Conservation (phyloP, 2,329 filamentous ascomycete genomes). For the Cladophialophora chaetospira region DNA sequence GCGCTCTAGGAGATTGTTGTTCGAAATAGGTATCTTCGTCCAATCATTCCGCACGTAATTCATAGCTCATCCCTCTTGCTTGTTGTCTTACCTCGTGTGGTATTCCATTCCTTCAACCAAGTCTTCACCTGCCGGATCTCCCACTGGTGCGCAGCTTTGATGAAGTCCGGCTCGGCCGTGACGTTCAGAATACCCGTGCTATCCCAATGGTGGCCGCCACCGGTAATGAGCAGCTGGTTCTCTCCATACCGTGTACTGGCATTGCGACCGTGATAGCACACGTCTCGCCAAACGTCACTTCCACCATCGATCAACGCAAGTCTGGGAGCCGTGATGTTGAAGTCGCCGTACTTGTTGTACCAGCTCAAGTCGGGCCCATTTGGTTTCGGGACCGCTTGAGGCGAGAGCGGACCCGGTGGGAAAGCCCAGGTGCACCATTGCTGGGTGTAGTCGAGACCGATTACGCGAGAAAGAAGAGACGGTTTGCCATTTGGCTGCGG, state of each 20-base stretch:
- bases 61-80: constrained; percentile 25
- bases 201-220: constrained; percentile 57
- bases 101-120: constrained; percentile 37
- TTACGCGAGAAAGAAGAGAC: constrained; percentile 50
- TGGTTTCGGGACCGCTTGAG: constrained; percentile 37
- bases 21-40: not conserved
- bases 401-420: constrained; percentile 43
- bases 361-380: constrained; percentile 44
- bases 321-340: constrained; percentile 49
- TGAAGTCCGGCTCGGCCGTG: constrained; percentile 53
- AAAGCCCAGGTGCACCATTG: constrained; percentile 61
- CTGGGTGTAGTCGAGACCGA: constrained; percentile 55
- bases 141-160: constrained; percentile 54
- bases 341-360: constrained; percentile 53
- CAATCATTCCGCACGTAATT: not conserved
- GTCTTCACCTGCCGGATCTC: constrained; percentile 51
- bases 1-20: no score
- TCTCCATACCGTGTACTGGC: constrained; percentile 47
- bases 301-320: constrained; percentile 57
- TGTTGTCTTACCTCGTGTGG: constrained; percentile 2
- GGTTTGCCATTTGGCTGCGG: constrained; percentile 44
- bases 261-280: constrained; percentile 54
- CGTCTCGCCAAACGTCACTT: constrained; percentile 55
- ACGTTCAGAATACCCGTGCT: constrained; percentile 49
- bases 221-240: constrained; percentile 54